Evolutionary conservation across 345 rosid genomes (phyloP).

Genomic region (Salix caprea): DNA sequence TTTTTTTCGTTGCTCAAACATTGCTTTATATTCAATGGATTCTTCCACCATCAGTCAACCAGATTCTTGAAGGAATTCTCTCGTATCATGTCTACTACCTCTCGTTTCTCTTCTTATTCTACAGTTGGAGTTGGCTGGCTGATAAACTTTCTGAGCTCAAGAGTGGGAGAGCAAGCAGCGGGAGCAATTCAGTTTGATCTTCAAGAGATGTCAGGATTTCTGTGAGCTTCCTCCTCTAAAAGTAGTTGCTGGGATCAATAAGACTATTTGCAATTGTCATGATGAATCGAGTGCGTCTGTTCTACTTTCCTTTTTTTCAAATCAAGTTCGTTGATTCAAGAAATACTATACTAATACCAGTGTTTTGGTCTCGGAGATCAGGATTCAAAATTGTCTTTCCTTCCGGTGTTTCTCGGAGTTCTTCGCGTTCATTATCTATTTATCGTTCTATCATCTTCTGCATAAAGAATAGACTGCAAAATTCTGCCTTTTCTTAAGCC

Average conservation of each 20-base stretch:
- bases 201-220: not conserved
- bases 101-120: not conserved
- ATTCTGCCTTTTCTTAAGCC: too few relatives aligned
- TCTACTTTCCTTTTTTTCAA: too few relatives aligned
- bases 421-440: too few relatives aligned
- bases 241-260: not conserved
- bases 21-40: not conserved
- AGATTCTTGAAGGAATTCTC: not conserved
- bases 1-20: too few relatives aligned
- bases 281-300: not conserved
- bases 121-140: not conserved
- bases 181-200: not conserved
- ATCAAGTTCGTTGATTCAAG: too few relatives aligned
- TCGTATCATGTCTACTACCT: not conserved
- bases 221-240: not conserved
- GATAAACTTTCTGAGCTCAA: not conserved
- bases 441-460: too few relatives aligned
- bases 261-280: not conserved
- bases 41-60: not conserved
- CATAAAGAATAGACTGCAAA: too few relatives aligned
- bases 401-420: too few relatives aligned
- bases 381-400: too few relatives aligned
- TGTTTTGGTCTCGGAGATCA: too few relatives aligned
- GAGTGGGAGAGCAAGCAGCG: not conserved
- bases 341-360: too few relatives aligned